Base-by-base conservation (phyloP, 2,329 filamentous ascomycete genomes). In the Apiospora rasikravindrae region DNA sequence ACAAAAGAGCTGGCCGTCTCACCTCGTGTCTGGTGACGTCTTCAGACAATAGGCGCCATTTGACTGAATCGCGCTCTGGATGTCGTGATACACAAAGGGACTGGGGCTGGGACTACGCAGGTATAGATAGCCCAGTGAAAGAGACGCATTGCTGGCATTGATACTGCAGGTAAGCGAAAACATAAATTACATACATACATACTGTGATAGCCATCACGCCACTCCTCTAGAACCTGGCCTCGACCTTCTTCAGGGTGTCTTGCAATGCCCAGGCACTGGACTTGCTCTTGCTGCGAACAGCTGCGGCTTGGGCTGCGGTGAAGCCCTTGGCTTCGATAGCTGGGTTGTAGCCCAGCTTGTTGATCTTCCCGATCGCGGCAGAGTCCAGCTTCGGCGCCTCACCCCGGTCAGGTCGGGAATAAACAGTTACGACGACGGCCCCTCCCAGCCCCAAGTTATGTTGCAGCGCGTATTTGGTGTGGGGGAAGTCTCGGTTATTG, bases 391-490 rank as follows among this genome's bases (percentile, higher is more conserved):
- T 84, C 4, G 85, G 84, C 2, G 91, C 91, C 71, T 84, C 85
- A 81, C 88, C 86, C 14, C 94, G 93, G 81, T 98, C 96, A 0
- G 93, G 92, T 22, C 95, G 89, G 83, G 91, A 91, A 83, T 98
- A 98, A 3, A 98, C 93, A 0, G 94, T 96, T 29, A 96, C 93
- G 0, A 98, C 95, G 1, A 91, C 95, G 3, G 95, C 96, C 71
- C 96, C 96, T 19, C 96, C 96, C 6, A 98, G 87, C 0, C 96
- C 96, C 1, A 98, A 87, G 80, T 98, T 98, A 81, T 98, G 96
- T 86, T 98, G 95, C 75, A 98, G 85, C 72, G 93, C 93, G 72
- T 90, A 90, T 74, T 85, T 89, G 0, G 95, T 96, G 72, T 88
- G 87, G 26, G 89, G 85, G 1, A 93, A 88, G 22, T 90, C 85